Conservation (phyloP, 2,329 filamentous ascomycete genomes). For the Nakataea oryzae region DNA sequence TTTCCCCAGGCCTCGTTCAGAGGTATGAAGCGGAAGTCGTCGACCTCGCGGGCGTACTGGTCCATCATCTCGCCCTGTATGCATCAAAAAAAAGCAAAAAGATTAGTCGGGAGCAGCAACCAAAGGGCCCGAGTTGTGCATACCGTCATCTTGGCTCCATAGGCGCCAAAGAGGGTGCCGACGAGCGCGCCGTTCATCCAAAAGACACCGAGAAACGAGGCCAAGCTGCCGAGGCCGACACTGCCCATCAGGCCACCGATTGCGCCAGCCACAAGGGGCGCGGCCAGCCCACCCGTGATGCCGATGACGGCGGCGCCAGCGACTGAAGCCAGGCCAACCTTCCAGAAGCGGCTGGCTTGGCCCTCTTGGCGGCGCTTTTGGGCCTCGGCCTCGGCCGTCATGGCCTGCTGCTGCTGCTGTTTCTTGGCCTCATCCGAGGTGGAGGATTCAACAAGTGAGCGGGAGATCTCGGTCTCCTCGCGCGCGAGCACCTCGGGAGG, state of each 20-base stretch:
- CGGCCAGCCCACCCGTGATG: conserved; percentile 82
- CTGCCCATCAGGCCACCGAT: conserved; percentile 78
- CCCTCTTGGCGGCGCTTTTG: conserved; percentile 64
- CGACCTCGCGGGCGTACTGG: conserved; percentile 74
- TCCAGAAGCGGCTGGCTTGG: conserved; percentile 66
- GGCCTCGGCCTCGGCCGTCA: conserved; percentile 68
- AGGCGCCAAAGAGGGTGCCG: conserved; percentile 80
- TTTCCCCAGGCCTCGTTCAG: conserved; percentile 39
- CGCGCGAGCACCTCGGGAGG: conserved; percentile 49
- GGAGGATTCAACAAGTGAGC: conserved; percentile 59
- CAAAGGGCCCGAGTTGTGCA: conserved; percentile 6
- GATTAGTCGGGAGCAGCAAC: neutral
- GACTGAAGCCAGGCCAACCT: conserved; percentile 80
- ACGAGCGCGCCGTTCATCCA: conserved; percentile 81
- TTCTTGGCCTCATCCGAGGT: conserved; percentile 26
- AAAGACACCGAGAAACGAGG: conserved; percentile 75
- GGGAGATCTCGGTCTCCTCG: conserved; percentile 68
- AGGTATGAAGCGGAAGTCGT: conserved; percentile 72
- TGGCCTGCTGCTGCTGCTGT: conserved; percentile 24
- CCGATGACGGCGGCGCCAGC: conserved; percentile 87
- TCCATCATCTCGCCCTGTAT: conserved; percentile 69
- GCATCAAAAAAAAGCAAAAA: neutral
- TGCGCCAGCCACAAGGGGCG: conserved; percentile 77
- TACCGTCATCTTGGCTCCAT: conserved; percentile 64
- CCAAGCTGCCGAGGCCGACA: conserved; percentile 74